These are phyloP conservation scores for Sarocladiaceae sp. DNA, from an alignment of 2,329 filamentous ascomycete species.

Conservation along the genomic window DNA sequence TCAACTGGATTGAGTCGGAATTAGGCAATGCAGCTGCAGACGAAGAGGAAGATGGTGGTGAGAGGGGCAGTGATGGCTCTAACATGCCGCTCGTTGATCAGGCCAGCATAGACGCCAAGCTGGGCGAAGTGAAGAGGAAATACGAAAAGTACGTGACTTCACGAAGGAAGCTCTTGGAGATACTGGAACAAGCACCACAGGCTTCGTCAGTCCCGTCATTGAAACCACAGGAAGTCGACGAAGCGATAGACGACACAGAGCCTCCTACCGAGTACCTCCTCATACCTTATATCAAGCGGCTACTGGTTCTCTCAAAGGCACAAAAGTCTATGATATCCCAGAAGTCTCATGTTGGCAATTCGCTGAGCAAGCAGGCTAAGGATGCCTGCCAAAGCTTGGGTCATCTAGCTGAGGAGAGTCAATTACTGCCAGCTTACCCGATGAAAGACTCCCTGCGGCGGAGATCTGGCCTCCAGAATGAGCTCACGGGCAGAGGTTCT, in stretches of 20 bases:
- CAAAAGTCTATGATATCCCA: constrained; percentile 56
- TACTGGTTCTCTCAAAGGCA: constrained; percentile 48
- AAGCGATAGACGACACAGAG: not conserved
- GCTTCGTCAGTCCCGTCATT: constrained; percentile 18
- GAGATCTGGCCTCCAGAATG: constrained; percentile 40
- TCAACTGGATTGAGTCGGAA: constrained; percentile 62
- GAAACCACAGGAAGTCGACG: not conserved
- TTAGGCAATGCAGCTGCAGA: constrained; percentile 46
- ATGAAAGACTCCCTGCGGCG: constrained; percentile 29
- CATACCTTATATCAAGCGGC: constrained; percentile 50
- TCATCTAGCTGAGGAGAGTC: constrained; percentile 57
- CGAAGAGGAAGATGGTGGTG: constrained; percentile 23
- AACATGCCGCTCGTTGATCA: constrained; percentile 16
- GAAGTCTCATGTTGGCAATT: constrained; percentile 51
- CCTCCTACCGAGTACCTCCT: constrained; percentile 37
- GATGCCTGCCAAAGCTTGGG: constrained; percentile 46
- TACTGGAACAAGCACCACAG: constrained; percentile 29
- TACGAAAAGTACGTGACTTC: constrained; percentile 49
- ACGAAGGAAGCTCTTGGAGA: constrained; percentile 43
- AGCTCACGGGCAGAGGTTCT: constrained; percentile 29
- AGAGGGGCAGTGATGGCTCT: constrained; percentile 17
- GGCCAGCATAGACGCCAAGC: constrained; percentile 29
- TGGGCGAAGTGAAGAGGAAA: constrained; percentile 47
- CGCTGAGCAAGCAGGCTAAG: constrained; percentile 46
- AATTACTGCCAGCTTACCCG: constrained; percentile 51